Evolutionary conservation across 352 stramenopile species (phyloP).

Genomic region (Pythium vanterpoolii): DNA sequence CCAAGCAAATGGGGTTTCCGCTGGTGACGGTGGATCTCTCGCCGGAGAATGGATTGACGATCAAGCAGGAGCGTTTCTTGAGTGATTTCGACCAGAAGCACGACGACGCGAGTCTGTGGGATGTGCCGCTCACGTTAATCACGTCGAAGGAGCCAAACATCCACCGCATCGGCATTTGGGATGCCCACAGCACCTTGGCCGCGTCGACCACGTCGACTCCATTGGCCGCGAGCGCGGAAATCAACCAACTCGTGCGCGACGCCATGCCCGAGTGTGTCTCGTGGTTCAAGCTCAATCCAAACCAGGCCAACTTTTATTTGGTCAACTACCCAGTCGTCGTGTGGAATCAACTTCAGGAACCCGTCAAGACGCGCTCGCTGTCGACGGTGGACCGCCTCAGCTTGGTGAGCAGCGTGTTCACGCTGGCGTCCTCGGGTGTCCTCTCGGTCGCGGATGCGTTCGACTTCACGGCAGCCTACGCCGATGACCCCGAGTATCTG

Average conservation of each 20-base stretch:
- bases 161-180: conserved; percentile 68
- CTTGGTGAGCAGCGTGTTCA: conserved; percentile 90
- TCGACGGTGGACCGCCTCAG: conserved; percentile 88
- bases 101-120: conserved; percentile 75
- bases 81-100: conserved; percentile 72
- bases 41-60: conserved; percentile 54
- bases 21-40: conserved; percentile 85
- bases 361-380: conserved; percentile 48
- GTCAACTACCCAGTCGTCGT: conserved; percentile 91
- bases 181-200: conserved; percentile 35
- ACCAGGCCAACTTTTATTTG: conserved; percentile 93
- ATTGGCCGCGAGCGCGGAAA: conserved; percentile 71
- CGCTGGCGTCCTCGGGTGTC: conserved; percentile 67
- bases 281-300: conserved; percentile 96
- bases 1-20: conserved; percentile 93
- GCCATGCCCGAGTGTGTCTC: conserved; percentile 39
- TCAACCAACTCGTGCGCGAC: conserved; percentile 76
- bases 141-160: conserved; percentile 45
- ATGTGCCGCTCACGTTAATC: conserved; percentile 79
- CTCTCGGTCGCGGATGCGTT: conserved; percentile 49
- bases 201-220: conserved; percentile 23
- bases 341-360: conserved; percentile 79
- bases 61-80: conserved; percentile 94
- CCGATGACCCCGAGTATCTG: conserved; percentile 50
- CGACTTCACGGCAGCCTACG: conserved; percentile 56